Base-by-base conservation (phyloP, 345 rosid genomes). In the Microthlaspi erraticum region DNA sequence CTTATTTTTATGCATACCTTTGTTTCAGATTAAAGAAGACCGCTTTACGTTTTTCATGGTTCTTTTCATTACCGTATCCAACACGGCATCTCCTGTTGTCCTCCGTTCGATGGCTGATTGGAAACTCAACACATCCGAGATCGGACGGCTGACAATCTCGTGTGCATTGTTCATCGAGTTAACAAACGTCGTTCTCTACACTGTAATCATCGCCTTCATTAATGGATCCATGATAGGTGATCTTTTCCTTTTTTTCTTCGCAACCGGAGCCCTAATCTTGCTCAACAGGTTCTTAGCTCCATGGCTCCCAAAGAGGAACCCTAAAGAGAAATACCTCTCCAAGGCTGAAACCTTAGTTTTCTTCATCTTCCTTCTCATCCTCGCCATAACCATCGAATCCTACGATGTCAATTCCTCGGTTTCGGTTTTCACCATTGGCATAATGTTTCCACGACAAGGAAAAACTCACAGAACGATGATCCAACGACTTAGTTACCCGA, bases 361-460 rank as follows among this genome's bases (percentile, higher is more conserved):
- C 64, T 10, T 89, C 42, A 61, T 82, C 5, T 78, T 87, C 14
- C 48, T 87, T n/a, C 61, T 84, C 5, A 37, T 69, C 18, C 46
- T 84, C 5, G 78, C 87, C 1, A 52, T 79, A 17, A 8, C 80
- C 7, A 75, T 75, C 9, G 97, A 93, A 76, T 39, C 65, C 17
- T 51, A 60, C 7, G 84, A 83, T 2, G 80, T 56, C 10, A 88
- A 77, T 53, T 80, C 87, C 45, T 59, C 83, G 2, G 56, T 87
- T 18, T 56, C 83, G 32, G 82, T 81, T 53, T 93, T 87, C 75
- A 26, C 87, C 46, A 59, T 87, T 3, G 98, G 98, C 16, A 49
- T 91, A 69, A 54, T 84, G 85, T 89, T 89, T 80, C 98, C 98
- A 2, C 73, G 94, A 62, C 88, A 86, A 72, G 97, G 98, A 26